Evolutionary conservation across 495 filamentous ascomycete species (phyloP).

Genomic region (Talaromyces thailandensis): DNA sequence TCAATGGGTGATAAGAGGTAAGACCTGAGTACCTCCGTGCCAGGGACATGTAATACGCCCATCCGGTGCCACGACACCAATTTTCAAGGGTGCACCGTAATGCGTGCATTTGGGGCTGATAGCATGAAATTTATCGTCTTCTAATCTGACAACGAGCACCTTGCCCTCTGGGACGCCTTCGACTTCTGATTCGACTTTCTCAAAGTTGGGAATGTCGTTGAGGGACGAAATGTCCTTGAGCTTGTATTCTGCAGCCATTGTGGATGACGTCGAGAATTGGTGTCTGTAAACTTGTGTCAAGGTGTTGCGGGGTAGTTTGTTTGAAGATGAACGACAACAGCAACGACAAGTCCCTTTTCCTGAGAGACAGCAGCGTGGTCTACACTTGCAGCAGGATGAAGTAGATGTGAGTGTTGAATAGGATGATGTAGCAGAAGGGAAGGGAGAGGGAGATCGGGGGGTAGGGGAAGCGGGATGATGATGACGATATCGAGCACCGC

Average conservation of each 20-base stretch:
- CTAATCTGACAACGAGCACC: slow-evolving; percentile 71
- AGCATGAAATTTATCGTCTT: slow-evolving; percentile 59
- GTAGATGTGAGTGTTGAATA: not conserved
- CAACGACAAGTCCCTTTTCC: slow-evolving; percentile 1
- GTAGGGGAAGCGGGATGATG: not conserved
- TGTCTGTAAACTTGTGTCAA: not conserved
- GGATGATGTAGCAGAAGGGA: not conserved
- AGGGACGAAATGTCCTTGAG: slow-evolving; percentile 70
- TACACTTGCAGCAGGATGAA: slow-evolving; percentile 1
- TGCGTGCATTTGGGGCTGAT: slow-evolving; percentile 86
- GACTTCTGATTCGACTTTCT: slow-evolving; percentile 84
- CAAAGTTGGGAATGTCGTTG: slow-evolving; percentile 55
- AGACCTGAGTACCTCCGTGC: slow-evolving; percentile 84
- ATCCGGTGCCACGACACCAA: slow-evolving; percentile 71
- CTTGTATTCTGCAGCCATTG: slow-evolving; percentile 69
- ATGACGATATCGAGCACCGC: not conserved
- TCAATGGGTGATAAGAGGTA: not conserved
- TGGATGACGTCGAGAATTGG: slow-evolving; percentile 10
- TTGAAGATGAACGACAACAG: not conserved
- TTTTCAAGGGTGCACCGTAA: slow-evolving; percentile 81
- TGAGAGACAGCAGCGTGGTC: not conserved
- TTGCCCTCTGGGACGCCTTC: slow-evolving; percentile 82
- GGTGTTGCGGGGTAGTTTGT: not conserved
- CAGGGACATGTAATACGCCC: slow-evolving; percentile 87
- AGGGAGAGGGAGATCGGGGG: not conserved